Evolutionary conservation across 1,139 yeast species (phyloP).

Genomic region (Suhomyces guaymorum): DNA sequence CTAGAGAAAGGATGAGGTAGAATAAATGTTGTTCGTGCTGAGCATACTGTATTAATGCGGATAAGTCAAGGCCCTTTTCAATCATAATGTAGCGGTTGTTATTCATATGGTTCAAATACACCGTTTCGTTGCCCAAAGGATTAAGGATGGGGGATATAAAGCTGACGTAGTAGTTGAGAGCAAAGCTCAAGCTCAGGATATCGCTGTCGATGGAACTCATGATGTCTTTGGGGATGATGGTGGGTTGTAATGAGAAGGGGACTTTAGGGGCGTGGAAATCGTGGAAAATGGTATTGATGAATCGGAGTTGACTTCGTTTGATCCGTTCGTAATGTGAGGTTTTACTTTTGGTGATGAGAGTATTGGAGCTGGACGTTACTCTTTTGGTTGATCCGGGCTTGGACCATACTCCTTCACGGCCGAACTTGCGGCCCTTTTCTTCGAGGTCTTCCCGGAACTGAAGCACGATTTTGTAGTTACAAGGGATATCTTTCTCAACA

Average conservation of each 20-base stretch:
- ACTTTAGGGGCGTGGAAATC: constrained; percentile 16
- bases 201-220: constrained; percentile 16
- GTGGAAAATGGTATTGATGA: constrained; percentile 20
- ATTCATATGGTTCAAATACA: constrained; percentile 16
- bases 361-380: constrained; percentile 4
- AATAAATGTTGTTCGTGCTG: constrained; percentile 26
- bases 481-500: constrained; percentile 26
- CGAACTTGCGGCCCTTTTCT: constrained; percentile 30
- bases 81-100: constrained; percentile 19
- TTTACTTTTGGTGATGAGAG: constrained; percentile 16
- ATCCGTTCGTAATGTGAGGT: constrained; percentile 18
- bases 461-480: constrained; percentile 25
- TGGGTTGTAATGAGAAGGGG: constrained; percentile 14
- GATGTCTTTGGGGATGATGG: constrained; percentile 27
- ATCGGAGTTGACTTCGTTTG: constrained; percentile 19
- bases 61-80: constrained; percentile 27
- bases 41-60: constrained; percentile 27
- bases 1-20: constrained; percentile 28
- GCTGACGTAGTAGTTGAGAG: constrained; percentile 28
- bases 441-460: constrained; percentile 35
- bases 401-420: constrained; percentile 35
- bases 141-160: constrained; percentile 32
- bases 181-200: constrained; percentile 21
- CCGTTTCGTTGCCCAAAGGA: constrained; percentile 24
- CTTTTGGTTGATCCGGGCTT: constrained; percentile 11